Base-by-base conservation (phyloP, 139 green algal genomes). In the Micractinium conductrix region DNA sequence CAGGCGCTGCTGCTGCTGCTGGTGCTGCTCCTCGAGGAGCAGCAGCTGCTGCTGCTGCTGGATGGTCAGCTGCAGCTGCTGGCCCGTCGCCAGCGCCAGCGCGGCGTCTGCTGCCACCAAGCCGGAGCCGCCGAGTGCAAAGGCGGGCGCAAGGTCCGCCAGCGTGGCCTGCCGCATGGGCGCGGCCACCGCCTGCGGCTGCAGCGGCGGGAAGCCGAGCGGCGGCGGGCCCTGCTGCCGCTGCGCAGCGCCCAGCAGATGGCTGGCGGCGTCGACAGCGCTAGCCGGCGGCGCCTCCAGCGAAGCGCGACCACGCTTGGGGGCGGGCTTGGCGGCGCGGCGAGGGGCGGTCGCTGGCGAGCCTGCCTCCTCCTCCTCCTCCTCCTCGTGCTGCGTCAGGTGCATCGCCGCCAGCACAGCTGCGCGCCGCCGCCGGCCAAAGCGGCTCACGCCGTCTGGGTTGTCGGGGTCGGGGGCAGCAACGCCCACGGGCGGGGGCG, bases 1-100 rank as follows among this genome's bases (percentile, higher is more conserved):
- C 71, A 62, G 71, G 43, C 30, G 28, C 28, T 58, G 42, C 71
- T 58, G 42, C 71, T 72, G 65, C 65, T 72, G 42, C 71, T 79
- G 72, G 43, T 79, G 72, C 72, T 62, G 72, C 72, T 79, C 28
- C 48, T 80, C n/a, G 0, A 80, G 74, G n/a, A 80, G 74, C 45
- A 44, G 17, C 48, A 44, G 74, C 48, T 80, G 74, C 45, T 43
- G 45, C 45, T 43, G n/a, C 74, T 80, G 74, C 74, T 68, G 26
- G 48, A 37, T 12, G 42, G 58, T 44, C 48, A 80, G 74, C n/a
- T 45, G 74, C 45, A 80, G n/a, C 30, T 35, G 74, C 45, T 65
- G 68, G 17, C 68, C 68, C n/a, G 48, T 35, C 28, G 73, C 74
- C n/a, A 80, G 48, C 35, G 74, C 48, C 14, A 44, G 43, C 33